These are phyloP conservation scores for Populus pruinosa DNA, from an alignment of 345 rosid genomes.

Conservation along the genomic window DNA sequence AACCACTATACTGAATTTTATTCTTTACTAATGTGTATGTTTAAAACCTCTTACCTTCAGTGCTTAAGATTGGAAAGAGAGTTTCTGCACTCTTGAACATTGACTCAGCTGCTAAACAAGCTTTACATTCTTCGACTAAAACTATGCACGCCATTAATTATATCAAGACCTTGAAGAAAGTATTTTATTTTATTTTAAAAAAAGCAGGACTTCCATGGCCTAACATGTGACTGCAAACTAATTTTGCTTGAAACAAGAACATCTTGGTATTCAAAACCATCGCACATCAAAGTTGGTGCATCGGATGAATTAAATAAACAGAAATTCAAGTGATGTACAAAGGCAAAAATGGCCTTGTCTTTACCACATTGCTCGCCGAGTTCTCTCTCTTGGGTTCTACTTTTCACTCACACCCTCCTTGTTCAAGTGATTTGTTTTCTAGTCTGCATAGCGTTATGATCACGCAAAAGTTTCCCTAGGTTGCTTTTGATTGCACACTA, in stretches of 20 bases:
- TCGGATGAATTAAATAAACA: neutral
- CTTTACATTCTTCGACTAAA: too few species aligned
- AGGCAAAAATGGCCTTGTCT: neutral
- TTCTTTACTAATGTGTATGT: too few species aligned
- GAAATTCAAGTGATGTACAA: too few species aligned
- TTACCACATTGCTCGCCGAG: neutral
- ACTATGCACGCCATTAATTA: too few species aligned
- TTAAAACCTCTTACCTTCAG: too few species aligned
- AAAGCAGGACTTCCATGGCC: neutral
- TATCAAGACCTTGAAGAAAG: too few species aligned
- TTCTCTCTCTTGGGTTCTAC: constrained; percentile 26
- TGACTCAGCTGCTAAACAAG: too few species aligned
- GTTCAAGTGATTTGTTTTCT: neutral
- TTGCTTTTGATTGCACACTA: neutral
- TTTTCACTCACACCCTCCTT: constrained; percentile 25
- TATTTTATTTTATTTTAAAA: neutral
- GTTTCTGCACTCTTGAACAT: too few species aligned
- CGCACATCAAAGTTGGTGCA: neutral
- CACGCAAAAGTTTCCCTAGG: neutral
- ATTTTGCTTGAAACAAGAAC: neutral
- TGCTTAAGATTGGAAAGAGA: too few species aligned
- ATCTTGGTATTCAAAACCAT: neutral
- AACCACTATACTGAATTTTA: too few species aligned
- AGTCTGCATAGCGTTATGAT: neutral
- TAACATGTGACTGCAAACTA: constrained; percentile 16